A percentile compares a stretch with the other conserved stretches of the same genome.
Evolutionary conservation across 2,329 filamentous ascomycete species (phyloP).

Genomic region (Grosmannia serpens): DNA sequence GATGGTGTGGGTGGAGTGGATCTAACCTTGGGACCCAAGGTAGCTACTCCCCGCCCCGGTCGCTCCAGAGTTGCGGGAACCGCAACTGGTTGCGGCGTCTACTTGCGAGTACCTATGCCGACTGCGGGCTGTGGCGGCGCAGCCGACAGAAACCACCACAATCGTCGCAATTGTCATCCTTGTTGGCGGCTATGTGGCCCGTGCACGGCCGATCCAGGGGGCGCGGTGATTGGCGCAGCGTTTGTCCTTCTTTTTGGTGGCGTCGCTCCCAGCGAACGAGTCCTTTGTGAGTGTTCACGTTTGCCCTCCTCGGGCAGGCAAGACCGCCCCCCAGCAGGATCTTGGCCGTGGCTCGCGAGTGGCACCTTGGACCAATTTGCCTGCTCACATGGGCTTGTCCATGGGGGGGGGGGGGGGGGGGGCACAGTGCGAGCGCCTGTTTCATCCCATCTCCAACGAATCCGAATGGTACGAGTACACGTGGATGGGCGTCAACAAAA

Average conservation of each 20-base stretch:
- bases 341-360: no score
- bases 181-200: neutral
- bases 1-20: constrained; percentile 9
- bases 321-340: neutral
- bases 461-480: neutral
- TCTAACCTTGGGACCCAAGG: constrained; percentile 11
- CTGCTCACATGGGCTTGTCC: neutral
- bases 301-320: neutral
- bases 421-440: neutral
- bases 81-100: constrained; percentile 5
- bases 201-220: neutral
- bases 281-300: neutral
- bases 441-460: neutral
- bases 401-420: no score
- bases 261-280: neutral
- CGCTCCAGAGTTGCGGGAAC: constrained; percentile 10
- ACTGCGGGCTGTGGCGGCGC: neutral
- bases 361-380: neutral
- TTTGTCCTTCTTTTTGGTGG: neutral
- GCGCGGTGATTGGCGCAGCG: neutral
- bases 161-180: neutral
- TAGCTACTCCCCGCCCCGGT: constrained; percentile 10
- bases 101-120: constrained; percentile 1
- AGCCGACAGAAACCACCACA: neutral
- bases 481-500: neutral